These are phyloP conservation scores for Venturia nashicola DNA, from an alignment of 2,329 filamentous ascomycete genomes.

Conservation along the genomic window DNA sequence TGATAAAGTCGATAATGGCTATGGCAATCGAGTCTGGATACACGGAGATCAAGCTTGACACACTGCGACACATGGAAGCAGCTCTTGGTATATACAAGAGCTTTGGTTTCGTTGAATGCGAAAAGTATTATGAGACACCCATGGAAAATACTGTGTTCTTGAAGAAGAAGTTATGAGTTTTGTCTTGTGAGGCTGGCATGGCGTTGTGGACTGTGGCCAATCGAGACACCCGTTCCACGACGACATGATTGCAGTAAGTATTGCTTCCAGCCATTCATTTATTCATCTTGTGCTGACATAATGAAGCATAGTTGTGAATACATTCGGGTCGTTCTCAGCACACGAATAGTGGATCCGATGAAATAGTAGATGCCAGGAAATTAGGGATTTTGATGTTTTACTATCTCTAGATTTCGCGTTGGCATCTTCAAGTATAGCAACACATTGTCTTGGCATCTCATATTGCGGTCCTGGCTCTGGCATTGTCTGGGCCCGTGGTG, in stretches of 20 bases:
- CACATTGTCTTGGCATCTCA: too few relatives aligned
- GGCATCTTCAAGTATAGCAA: too few relatives aligned
- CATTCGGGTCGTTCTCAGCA: neutral
- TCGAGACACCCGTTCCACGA: neutral
- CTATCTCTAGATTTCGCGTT: neutral
- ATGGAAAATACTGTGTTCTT: conserved; percentile 42
- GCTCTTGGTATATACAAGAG: conserved; percentile 38
- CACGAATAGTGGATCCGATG: neutral
- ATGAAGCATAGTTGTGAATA: neutral
- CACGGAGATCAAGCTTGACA: conserved; percentile 42
- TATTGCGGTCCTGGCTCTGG: too few relatives aligned
- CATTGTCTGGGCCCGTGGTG: too few relatives aligned
- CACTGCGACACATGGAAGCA: conserved; percentile 38
- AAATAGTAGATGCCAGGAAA: neutral
- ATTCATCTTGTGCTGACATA: neutral
- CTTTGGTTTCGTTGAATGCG: conserved; percentile 39
- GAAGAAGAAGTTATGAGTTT: neutral
- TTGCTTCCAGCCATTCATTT: neutral
- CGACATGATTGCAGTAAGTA: neutral
- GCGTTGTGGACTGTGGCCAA: neutral
- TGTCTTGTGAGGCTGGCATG: neutral
- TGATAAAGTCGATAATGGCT: conserved; percentile 33
- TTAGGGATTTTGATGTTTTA: neutral
- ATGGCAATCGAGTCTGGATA: conserved; percentile 38
- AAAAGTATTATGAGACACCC: conserved; percentile 44